These are phyloP conservation scores for Psilocybe cyanescens DNA, from an alignment of 768 basidiomycete genomes.

Conservation along the genomic window DNA sequence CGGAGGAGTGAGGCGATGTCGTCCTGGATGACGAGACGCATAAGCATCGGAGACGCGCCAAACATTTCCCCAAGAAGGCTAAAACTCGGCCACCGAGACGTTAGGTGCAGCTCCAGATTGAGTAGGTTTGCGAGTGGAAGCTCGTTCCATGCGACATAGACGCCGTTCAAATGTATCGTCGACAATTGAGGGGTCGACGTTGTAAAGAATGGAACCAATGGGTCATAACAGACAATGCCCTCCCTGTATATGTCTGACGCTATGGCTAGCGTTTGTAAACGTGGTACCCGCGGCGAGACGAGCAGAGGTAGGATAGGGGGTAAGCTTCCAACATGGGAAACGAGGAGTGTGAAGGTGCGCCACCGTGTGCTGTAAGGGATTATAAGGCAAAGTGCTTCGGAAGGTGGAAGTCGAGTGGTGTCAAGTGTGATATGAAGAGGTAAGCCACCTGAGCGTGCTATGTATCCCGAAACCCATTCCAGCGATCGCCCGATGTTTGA, in stretches of 20 bases:
- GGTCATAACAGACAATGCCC: constrained; percentile 28
- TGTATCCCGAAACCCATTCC: constrained; percentile 27
- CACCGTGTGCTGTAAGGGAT: constrained; percentile 22
- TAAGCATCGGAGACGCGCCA: constrained; percentile 26
- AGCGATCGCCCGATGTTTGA: constrained; percentile 18
- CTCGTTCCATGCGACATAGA: constrained; percentile 29
- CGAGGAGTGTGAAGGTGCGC: constrained; percentile 28
- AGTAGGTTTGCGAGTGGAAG: constrained; percentile 22
- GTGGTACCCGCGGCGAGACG: constrained; percentile 17
- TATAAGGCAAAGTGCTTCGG: constrained; percentile 12
- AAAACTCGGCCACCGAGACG: constrained; percentile 28
- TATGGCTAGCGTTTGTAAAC: constrained; percentile 21
- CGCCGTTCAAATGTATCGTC: constrained; percentile 24
- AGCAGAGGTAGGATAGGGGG: constrained; percentile 24
- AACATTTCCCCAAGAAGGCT: constrained; percentile 22
- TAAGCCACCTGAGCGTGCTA: constrained; percentile 20
- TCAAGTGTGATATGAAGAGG: constrained; percentile 30
- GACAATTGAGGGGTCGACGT: constrained; percentile 23
- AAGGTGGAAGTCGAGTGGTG: constrained; percentile 26
- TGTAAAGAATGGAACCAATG: constrained; percentile 26
- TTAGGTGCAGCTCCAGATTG: constrained; percentile 28
- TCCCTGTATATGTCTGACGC: constrained; percentile 32
- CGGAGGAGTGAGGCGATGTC: constrained; percentile 27
- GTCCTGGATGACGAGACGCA: constrained; percentile 27
- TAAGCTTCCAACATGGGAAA: constrained; percentile 30